These are phyloP conservation scores for Echium plantagineum DNA, from an alignment of 257 asterid species.

Conservation along the genomic window DNA sequence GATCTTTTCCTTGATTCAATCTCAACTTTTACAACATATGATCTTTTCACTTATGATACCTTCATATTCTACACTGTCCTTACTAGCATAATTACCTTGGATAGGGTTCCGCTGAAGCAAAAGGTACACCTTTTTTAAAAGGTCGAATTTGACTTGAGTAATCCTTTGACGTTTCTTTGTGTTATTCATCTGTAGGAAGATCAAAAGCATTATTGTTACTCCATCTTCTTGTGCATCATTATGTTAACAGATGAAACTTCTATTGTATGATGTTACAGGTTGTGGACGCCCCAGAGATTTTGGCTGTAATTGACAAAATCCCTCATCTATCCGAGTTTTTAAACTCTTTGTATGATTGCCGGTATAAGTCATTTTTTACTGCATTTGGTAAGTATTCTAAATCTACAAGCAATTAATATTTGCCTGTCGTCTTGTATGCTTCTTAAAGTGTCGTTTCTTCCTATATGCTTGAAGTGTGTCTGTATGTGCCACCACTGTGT, in stretches of 20 bases:
- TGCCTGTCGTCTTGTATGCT: background rate
- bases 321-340: slow-evolving; percentile 61
- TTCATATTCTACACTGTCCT: slow-evolving; percentile 83
- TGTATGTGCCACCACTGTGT: no score
- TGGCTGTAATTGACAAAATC: slow-evolving; percentile 75
- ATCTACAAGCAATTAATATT: background rate
- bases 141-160: background rate
- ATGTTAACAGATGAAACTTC: slow-evolving; percentile 1
- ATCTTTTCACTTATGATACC: slow-evolving; percentile 77
- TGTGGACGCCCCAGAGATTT: slow-evolving; percentile 90
- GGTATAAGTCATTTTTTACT: slow-evolving; percentile 64
- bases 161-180: background rate
- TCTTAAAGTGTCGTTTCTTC: background rate
- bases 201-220: background rate
- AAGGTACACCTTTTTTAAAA: slow-evolving; percentile 37
- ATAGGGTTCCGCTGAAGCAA: slow-evolving; percentile 81
- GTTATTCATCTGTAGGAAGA: background rate
- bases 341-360: slow-evolving; percentile 78
- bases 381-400: slow-evolving; percentile 56
- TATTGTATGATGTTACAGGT: slow-evolving; percentile 45
- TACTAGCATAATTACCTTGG: slow-evolving; percentile 81
- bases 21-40: slow-evolving; percentile 97
- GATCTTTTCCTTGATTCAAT: slow-evolving; percentile 85
- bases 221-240: background rate
- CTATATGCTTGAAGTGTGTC: no score